Conservation (phyloP, 768 basidiomycete genomes). For the Ramaria sp. region DNA sequence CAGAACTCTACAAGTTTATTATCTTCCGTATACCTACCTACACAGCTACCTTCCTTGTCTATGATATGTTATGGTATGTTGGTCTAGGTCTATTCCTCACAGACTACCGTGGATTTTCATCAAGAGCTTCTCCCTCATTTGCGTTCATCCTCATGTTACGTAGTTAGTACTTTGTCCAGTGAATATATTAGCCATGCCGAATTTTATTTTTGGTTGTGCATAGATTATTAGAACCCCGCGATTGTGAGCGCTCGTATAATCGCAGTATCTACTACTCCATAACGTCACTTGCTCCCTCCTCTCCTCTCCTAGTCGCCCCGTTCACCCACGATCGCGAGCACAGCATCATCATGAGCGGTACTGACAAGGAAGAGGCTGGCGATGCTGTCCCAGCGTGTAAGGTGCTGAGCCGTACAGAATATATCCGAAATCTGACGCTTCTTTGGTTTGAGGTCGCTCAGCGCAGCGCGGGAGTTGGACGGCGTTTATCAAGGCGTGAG, state of each 20-base stretch:
- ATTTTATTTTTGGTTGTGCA: background rate
- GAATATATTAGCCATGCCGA: background rate
- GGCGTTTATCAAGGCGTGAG: slow-evolving; percentile 83
- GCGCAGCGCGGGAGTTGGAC: slow-evolving; percentile 84
- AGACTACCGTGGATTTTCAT: background rate
- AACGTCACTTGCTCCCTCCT: too few relatives aligned
- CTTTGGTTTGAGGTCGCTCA: slow-evolving; percentile 12
- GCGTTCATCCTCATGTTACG: background rate
- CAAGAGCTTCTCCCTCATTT: background rate
- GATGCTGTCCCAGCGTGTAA: slow-evolving; percentile 12
- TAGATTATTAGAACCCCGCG: background rate
- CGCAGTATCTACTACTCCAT: too few relatives aligned
- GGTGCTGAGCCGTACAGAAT: background rate
- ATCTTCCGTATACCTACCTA: background rate
- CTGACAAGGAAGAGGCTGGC: slow-evolving; percentile 10
- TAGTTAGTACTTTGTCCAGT: background rate
- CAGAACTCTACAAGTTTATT: background rate
- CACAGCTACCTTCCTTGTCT: background rate
- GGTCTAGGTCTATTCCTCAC: background rate
- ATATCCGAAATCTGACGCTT: background rate
- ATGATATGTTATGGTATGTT: background rate
- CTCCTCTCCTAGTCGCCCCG: too few relatives aligned
- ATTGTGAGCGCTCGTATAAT: too few relatives aligned
- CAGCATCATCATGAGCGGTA: background rate
- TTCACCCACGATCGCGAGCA: too few relatives aligned